Evolutionary conservation across 73 alveolate species (phyloP), one percentile per base, ranked within the genome.

Genomic region (Paramecium bursaria): DNA sequence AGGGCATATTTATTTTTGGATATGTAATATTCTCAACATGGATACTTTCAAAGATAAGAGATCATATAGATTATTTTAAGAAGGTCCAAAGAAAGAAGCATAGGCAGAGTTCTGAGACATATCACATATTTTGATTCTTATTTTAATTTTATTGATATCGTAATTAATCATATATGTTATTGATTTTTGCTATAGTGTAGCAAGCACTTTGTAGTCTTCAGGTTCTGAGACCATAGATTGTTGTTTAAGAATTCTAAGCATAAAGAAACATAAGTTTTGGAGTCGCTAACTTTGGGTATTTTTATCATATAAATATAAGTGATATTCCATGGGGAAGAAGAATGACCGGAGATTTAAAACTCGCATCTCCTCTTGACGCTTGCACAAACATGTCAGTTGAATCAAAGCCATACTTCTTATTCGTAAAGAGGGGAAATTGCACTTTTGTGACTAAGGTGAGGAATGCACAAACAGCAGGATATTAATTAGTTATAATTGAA

Each of bases 341-440:
- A 67, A 39, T 67, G 10, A 67, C 22, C 9, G 82, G 82, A 15
- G 22, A 25, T 35, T 47, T 67, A 6, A 35, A 31, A 7, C 26
- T 67, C 10, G 23, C 82, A 1, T 7, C 17, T 35, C 82, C 82
- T 1, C 0, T 67, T 1, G 46, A 67, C 7, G 82, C 46, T 15
- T 67, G 82, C 44, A 35, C 54, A 19, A n/a, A n/a, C 7, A 5
- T 67, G 14, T 17, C 33, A 15, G 27, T 11, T 1, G 19, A 23
- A 14, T 44, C 50, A 7, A 67, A 31, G 23, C 33, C 50, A 4
- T 35, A 67, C 15, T 67, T 67, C 44, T 53, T 90, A 75, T 22
- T 90, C 25, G 75, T 57, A 50, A 86, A 86, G 74, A 90, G 95
- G 46, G 95, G 95, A 3, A 75, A 76, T 11, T 90, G 95, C 46